Evolutionary conservation across 2,329 filamentous ascomycete genomes (phyloP).

Genomic region (Pseudocercospora ulei): DNA sequence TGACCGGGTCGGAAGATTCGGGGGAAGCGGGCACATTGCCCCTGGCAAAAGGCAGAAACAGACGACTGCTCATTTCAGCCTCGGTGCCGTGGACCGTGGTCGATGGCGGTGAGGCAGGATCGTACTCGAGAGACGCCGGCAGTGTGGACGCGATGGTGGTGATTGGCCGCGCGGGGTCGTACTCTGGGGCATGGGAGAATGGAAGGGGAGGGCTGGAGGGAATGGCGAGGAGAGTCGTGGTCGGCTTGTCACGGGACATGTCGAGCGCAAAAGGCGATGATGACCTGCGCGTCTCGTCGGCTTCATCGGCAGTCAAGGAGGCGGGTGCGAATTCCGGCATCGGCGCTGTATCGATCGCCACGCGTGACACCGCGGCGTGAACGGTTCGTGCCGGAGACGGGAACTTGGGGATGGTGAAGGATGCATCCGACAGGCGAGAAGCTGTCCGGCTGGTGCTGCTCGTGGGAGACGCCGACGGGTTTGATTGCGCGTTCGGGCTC

Average conservation of each 20-base stretch:
- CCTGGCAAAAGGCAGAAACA: conserved; percentile 22
- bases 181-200: conserved; percentile 20
- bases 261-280: conserved; percentile 22
- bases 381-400: conserved; percentile 27
- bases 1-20: too few species aligned
- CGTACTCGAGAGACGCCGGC: conserved; percentile 25
- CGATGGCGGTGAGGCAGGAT: conserved; percentile 27
- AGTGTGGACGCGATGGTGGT: conserved; percentile 15
- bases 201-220: conserved; percentile 28
- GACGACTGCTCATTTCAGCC: conserved; percentile 17
- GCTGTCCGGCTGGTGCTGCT: conserved; percentile 2
- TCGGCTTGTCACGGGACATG: conserved; percentile 14
- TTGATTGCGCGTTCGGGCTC: conserved; percentile 17
- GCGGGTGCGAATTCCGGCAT: conserved; percentile 26
- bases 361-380: conserved; percentile 14
- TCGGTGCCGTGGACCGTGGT: conserved; percentile 12
- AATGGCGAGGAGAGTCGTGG: conserved; percentile 14
- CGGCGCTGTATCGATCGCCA: conserved; percentile 16
- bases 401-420: conserved; percentile 35
- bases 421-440: conserved; percentile 13
- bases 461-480: conserved; percentile 12
- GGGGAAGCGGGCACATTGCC: too few species aligned
- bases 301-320: conserved; percentile 7
- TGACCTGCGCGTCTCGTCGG: conserved; percentile 15
- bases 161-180: conserved; percentile 27